Base-by-base conservation (phyloP, 2,329 filamentous ascomycete species). In the Apiospora arundinis region DNA sequence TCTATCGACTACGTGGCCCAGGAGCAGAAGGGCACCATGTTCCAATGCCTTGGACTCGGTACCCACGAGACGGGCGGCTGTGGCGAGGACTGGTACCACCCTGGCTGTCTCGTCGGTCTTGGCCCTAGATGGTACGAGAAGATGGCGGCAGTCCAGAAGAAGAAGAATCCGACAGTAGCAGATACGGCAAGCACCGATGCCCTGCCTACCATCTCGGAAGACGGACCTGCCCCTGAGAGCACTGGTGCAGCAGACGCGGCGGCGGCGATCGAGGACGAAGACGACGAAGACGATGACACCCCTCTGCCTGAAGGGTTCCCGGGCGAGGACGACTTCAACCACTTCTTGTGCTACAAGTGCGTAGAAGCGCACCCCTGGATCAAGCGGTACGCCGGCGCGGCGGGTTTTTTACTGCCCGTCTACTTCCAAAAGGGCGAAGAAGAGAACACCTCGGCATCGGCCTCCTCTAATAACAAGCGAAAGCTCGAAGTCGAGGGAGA, bases 21-120 rank as follows among this genome's bases (percentile, higher is more conserved):
- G 67, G 87, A 93, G 79, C 95, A 99, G 80, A 97, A 95, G 76
- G 95, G 95, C 0, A 98, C 95, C 49, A 99, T 99, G 96, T 99
- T 97, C 76, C 96, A 99, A 81, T 99, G 96, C 79, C 82, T 98
- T 2, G 95, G 95, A 0, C 85, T 98, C 0, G 95, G 94, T 0
- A 92, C 90, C 0, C 87, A 89, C 16, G 92, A 95, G 75, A 91
- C 92, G 1, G 95, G 95, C 21, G 95, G 95, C 5, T 98, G 95
- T 82, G 95, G 95, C 16, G 95, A 98, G 83, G 95, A 98, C 79
- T 98, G 95, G 95, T 98, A 94, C 88, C 95, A 98, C 83, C 94
- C 95, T 0, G 95, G 96, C 73, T 98, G 95, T 79, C 84, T 98
- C 9, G 90, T 97, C 67, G 95, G 95, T 7, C 83, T 97, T 75